Evolutionary conservation across 2,329 filamentous ascomycete genomes (phyloP), one percentile per base, ranked within the genome.

Genomic region (Massarina eburnea): DNA sequence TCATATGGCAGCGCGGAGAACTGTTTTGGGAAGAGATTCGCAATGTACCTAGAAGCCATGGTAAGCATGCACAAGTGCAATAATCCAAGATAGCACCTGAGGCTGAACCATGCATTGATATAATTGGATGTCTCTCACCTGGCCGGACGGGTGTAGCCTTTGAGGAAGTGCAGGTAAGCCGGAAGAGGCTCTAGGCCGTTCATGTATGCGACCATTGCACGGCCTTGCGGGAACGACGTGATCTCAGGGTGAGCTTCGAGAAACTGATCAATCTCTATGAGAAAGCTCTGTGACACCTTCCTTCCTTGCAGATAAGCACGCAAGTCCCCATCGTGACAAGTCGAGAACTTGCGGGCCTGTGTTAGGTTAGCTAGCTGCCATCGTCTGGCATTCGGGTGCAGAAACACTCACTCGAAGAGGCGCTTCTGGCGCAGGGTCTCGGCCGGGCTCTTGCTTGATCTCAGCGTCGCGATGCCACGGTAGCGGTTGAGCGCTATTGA

Each of bases 141-240:
- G 3, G 61, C 61, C 24, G 62, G 62, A 14, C 53, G 47, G 7
- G 55, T 62, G 39, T 63, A 66, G 2, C 61, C 62, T 18, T 52
- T 58, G 22, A 66, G 19, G 40, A 66, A 66, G 42, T 48, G 51
- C 20, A 46, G 46, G 34, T 63, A 64, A 0, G 61, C 61, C 2
- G 58, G 41, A 2, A 64, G 43, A 3, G 62, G 59, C 5, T 45
- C 15, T 12, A 43, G 19, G 1, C 22, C 40, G 32, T 58, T 60
- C 12, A 65, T 47, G 12, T 49, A 4, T 5, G 26, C 14, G 12
- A 58, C 39, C 15, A 51, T 48, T 8, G 38, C 34, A 4, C 37
- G 52, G 2, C 53, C 52, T n/a, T 53, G 42, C 3, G 45, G 24
- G 34, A 47, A 54, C 0, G 46, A 32, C 1, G 44, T 38, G 7